Conservation (phyloP, 2,329 filamentous ascomycete species). For the Leptographium radiaticola region DNA sequence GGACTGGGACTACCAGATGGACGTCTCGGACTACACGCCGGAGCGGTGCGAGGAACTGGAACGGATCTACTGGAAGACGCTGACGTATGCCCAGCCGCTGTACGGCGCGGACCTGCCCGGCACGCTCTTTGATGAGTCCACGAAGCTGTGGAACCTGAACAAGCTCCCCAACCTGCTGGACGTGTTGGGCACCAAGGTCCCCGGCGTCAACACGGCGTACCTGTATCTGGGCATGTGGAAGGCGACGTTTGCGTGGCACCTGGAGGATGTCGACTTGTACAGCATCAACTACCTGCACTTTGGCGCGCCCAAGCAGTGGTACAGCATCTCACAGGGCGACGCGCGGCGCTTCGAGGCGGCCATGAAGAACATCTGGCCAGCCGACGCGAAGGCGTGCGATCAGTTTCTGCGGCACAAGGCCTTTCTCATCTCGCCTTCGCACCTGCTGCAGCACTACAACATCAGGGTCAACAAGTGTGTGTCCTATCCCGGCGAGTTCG, state of each 20-base stretch:
- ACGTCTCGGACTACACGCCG: constrained; percentile 75
- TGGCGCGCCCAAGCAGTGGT: constrained; percentile 97
- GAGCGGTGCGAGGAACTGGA: constrained; percentile 93
- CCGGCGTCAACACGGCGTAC: constrained; percentile 95
- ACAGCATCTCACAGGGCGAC: constrained; percentile 94
- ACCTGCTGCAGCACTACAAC: constrained; percentile 75
- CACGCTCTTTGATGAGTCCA: constrained; percentile 79
- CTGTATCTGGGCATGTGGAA: constrained; percentile 99
- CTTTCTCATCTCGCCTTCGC: constrained; percentile 85
- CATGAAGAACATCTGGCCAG: constrained; percentile 92
- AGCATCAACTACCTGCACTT: constrained; percentile 99
- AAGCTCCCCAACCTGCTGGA: constrained; percentile 89
- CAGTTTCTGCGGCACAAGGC: constrained; percentile 97
- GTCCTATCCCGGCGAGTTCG: constrained; percentile 92
- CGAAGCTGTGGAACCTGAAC: constrained; percentile 83
- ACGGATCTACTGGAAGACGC: constrained; percentile 89
- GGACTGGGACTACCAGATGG: constrained; percentile 80
- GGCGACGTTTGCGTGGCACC: constrained; percentile 96
- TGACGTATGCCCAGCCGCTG: constrained; percentile 87
- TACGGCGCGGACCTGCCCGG: constrained; percentile 96
- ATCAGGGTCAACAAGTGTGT: constrained; percentile 95
- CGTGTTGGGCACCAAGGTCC: constrained; percentile 87
- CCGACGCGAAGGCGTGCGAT: constrained; percentile 86
- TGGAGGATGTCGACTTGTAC: constrained; percentile 97
- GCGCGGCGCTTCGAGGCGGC: constrained; percentile 83